Evolutionary conservation across 179 eudicot species (phyloP), one percentile per base, ranked within the genome.

Genomic region (Corrigiola litoralis): DNA sequence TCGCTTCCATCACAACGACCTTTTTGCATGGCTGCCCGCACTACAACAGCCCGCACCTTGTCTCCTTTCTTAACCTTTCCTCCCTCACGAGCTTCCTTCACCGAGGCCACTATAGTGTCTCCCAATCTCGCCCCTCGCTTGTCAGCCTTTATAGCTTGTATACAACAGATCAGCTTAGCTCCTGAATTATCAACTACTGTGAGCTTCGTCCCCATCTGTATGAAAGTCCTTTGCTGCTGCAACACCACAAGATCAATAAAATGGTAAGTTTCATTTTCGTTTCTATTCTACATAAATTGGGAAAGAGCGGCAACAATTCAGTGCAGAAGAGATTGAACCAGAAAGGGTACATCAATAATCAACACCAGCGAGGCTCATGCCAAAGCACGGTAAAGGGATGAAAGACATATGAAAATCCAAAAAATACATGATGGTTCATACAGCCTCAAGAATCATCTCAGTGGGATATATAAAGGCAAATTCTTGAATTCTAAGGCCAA

Each of bases 11-110:
- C 96, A 55, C 88, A 85, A 2, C 92, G 85, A 29, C 92, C 90
- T 25, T 73, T 58, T 33, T 61, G 85, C 96, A 84, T 92, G n/a
- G 96, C 92, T 47, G 96, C 92, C 40, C 95, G 87, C 8, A 92
- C 98, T 23, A 92, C 92, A 36, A 89, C 96, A n/a, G 83, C 98
- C 12, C 84, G 77, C 23, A 84, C 89, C 17, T 87, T 96, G 4
- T 87, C 87, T 29, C 98, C 98, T 59, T 92, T 92, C 76, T 92
- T 89, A 40, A 89, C 98, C 71, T 89, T 92, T 11, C 98, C 95
- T 3, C 92, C 90, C 4, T 88, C 83, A 12, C 83, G 86, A 25
- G 90, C 89, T 72, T 90, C 97, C 73, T 84, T 84, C 13, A 92
- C 95, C 0, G 98, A 85, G 42, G 89, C 95, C 45, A 87, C 85